A percentile compares a stretch with the other conserved stretches of the same genome.
These are phyloP conservation scores for Fomitiporia mediterranea DNA, from an alignment of 1,284 basidiomycete species.

Conservation along the genomic window DNA sequence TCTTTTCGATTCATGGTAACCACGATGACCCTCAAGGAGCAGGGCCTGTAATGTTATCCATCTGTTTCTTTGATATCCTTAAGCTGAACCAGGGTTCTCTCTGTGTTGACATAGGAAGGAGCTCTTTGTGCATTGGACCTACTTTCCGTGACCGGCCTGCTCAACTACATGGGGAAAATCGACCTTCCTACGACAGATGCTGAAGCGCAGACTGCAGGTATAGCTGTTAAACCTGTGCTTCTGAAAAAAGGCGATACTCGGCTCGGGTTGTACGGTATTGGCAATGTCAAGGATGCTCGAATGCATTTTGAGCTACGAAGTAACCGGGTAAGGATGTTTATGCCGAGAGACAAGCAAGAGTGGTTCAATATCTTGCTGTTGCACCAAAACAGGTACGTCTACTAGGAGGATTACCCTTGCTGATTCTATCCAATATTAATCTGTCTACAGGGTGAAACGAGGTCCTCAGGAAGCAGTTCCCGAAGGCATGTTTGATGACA, in stretches of 20 bases:
- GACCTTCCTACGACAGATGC: conserved; percentile 60
- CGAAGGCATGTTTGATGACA: conserved; percentile 96
- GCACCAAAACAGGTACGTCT: conserved; percentile 89
- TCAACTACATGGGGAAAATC: conserved; percentile 97
- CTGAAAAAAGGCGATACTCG: conserved; percentile 85
- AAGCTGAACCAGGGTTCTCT: conserved; percentile 6
- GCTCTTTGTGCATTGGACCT: conserved; percentile 94
- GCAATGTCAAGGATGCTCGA: conserved; percentile 93
- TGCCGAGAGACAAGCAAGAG: conserved; percentile 82
- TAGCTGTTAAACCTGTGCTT: conserved; percentile 86
- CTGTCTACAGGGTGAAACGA: conserved; percentile 72
- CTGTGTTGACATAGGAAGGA: conserved; percentile 66
- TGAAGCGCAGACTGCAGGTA: conserved; percentile 68
- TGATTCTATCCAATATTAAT: not conserved
- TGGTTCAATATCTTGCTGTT: conserved; percentile 96
- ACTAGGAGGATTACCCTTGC: too few species aligned
- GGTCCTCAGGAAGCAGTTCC: conserved; percentile 91
- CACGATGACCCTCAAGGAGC: conserved; percentile 99
- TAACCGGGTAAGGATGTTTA: conserved; percentile 93
- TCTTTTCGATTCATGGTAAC: conserved; percentile 99
- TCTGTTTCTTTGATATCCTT: not conserved
- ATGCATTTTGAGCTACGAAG: conserved; percentile 95
- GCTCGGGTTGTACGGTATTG: conserved; percentile 91
- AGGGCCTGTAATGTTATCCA: conserved; percentile 60
- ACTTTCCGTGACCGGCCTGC: conserved; percentile 86